Percentiles rank a stretch among this genome's conserved stretches.
These are phyloP conservation scores for Skeletonema menzelii DNA, from an alignment of 108 stramenopile species.

Conservation along the genomic window DNA sequence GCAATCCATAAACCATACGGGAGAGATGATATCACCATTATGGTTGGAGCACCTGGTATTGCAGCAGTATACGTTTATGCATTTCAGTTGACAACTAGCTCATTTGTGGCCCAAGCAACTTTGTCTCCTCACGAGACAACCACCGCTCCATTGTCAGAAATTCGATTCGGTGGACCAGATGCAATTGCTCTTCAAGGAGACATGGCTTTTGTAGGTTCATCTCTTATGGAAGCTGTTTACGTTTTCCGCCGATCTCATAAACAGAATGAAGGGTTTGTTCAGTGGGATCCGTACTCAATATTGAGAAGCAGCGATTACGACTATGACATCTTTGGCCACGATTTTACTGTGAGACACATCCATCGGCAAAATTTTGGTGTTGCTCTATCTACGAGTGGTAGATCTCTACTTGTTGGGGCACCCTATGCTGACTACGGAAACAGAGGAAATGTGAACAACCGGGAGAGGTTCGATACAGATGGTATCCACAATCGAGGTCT, in stretches of 20 bases:
- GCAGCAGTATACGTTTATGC: constrained; percentile 49
- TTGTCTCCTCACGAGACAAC: not conserved
- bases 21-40: constrained; percentile 49
- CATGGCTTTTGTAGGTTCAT: constrained; percentile 53
- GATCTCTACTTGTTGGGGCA: constrained; percentile 50
- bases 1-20: constrained; percentile 54
- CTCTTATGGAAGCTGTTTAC: constrained; percentile 53
- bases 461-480: constrained; percentile 41
- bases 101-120: constrained; percentile 19
- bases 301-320: constrained; percentile 53
- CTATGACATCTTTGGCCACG: constrained; percentile 55
- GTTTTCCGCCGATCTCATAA: constrained; percentile 47
- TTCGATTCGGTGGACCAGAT: constrained; percentile 35
- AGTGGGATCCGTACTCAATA: constrained; percentile 38
- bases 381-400: constrained; percentile 47
- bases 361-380: constrained; percentile 70
- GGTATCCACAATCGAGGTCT: constrained; percentile 41
- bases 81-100: constrained; percentile 1
- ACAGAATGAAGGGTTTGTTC: constrained; percentile 20
- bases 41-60: constrained; percentile 61
- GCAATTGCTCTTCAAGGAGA: constrained; percentile 46
- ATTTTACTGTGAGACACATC: constrained; percentile 21
- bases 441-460: constrained; percentile 8
- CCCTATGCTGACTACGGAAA: constrained; percentile 50
- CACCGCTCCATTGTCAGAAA: constrained; percentile 5